Percentiles rank a stretch among this genome's conserved stretches.
Evolutionary conservation across 371 early-diverging fungal species (phyloP).

Genomic region (Haplosporangium sp.): DNA sequence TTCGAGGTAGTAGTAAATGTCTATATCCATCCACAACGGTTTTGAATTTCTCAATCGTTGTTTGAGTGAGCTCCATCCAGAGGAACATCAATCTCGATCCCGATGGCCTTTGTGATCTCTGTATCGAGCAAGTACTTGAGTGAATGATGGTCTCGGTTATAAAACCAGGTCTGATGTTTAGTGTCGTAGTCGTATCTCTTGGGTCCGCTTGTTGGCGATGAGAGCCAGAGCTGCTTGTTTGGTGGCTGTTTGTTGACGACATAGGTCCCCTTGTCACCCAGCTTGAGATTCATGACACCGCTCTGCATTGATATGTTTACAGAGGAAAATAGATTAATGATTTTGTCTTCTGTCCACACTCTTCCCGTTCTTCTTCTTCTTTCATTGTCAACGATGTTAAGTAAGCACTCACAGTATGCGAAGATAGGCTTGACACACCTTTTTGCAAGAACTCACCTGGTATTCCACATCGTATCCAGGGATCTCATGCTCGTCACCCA

Average conservation of each 20-base stretch:
- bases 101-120: slow-evolving; percentile 69
- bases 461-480: slow-evolving; percentile 88
- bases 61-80: slow-evolving; percentile 12
- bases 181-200: slow-evolving; percentile 87
- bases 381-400: no score
- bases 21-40: neutral
- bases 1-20: no score
- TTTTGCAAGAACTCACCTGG: slow-evolving; percentile 68
- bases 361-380: no score
- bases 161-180: slow-evolving; percentile 76
- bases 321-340: neutral
- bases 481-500: slow-evolving; percentile 78
- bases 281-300: slow-evolving; percentile 91
- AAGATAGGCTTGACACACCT: slow-evolving; percentile 30
- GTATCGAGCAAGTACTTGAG: slow-evolving; percentile 74
- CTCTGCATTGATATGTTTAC: slow-evolving; percentile 25
- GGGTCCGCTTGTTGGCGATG: slow-evolving; percentile 96
- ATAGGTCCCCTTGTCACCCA: slow-evolving; percentile 91
- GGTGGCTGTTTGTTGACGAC: slow-evolving; percentile 99
- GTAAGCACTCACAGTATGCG: no score
- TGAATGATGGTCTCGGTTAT: slow-evolving; percentile 72
- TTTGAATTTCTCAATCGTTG: neutral
- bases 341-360: neutral
- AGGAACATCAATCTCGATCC: slow-evolving; percentile 50
- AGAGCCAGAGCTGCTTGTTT: slow-evolving; percentile 98